Evolutionary conservation across 345 rosid genomes (phyloP).

Genomic region (Citrus sp.): DNA sequence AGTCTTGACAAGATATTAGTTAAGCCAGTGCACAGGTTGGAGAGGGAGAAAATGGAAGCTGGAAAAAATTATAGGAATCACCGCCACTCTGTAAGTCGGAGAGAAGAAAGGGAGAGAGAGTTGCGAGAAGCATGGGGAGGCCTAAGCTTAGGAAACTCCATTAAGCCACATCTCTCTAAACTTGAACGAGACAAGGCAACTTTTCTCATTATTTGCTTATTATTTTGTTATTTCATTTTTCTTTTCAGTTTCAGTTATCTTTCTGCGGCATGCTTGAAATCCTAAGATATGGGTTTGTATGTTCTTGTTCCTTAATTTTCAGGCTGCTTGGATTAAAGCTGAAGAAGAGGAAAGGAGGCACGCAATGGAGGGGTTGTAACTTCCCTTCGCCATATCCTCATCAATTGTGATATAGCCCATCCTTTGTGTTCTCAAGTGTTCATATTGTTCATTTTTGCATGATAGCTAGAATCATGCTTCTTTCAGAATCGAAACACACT

Average conservation of each 20-base stretch:
- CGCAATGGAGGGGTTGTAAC: conserved; percentile 15
- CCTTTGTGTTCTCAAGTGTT: background rate
- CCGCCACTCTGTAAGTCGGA: conserved; percentile 39
- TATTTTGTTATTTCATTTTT: background rate
- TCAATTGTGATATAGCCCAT: background rate
- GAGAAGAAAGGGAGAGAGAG: conserved; percentile 73
- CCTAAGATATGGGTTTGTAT: background rate
- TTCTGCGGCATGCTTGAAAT: background rate
- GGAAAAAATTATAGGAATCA: background rate
- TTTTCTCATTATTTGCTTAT: background rate
- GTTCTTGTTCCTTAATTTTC: conserved; percentile 14
- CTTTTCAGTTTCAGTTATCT: background rate
- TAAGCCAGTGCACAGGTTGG: conserved; percentile 46
- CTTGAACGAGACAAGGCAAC: conserved; percentile 86
- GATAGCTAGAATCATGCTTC: background rate
- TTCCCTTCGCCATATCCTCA: background rate
- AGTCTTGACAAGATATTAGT: conserved; percentile 52
- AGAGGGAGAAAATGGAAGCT: conserved; percentile 52
- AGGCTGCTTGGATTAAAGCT: conserved; percentile 91
- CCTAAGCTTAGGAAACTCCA: conserved; percentile 70
- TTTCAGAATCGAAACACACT: background rate
- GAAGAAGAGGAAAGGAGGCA: conserved; percentile 74
- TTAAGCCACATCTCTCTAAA: conserved; percentile 63
- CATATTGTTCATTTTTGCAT: background rate
- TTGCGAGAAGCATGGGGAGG: conserved; percentile 93